These are phyloP conservation scores for Aspergillus sergii DNA, from an alignment of 2,329 filamentous ascomycete species.

Conservation along the genomic window DNA sequence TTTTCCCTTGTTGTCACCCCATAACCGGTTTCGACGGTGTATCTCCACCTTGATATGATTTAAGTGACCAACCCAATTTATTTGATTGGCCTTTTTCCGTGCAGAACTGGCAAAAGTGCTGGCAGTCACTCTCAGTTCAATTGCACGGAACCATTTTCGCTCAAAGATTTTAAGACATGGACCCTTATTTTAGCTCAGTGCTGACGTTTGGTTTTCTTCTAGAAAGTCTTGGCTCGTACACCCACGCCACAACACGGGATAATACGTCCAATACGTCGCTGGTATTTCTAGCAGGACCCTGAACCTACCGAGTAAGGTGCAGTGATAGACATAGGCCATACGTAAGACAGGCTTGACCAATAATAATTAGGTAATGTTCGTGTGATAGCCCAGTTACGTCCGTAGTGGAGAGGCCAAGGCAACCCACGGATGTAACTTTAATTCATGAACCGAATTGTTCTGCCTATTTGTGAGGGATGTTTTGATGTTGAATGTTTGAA, in stretches of 20 bases:
- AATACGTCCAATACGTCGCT: background rate
- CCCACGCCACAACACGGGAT: background rate
- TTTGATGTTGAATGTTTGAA: background rate
- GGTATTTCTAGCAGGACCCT: background rate
- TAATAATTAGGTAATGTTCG: background rate
- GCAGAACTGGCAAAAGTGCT: background rate
- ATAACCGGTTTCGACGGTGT: background rate
- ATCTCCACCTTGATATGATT: background rate
- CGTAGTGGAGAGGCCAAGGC: background rate
- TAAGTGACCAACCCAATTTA: background rate
- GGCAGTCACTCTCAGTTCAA: background rate
- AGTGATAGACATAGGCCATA: background rate
- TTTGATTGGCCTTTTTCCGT: background rate
- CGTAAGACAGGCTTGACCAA: background rate
- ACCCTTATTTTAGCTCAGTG: background rate
- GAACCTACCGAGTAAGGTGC: background rate
- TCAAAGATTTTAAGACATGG: background rate
- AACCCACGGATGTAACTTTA: background rate
- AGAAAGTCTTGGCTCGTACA: background rate
- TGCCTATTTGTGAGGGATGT: background rate
- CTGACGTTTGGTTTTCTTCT: background rate
- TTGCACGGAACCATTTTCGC: background rate
- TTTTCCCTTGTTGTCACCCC: background rate
- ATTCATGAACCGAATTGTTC: background rate
- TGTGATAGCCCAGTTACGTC: background rate